phyloP scores from a whole-genome alignment of 805 yeast genomes.

The Saccharomycopsis sp. region DNA sequence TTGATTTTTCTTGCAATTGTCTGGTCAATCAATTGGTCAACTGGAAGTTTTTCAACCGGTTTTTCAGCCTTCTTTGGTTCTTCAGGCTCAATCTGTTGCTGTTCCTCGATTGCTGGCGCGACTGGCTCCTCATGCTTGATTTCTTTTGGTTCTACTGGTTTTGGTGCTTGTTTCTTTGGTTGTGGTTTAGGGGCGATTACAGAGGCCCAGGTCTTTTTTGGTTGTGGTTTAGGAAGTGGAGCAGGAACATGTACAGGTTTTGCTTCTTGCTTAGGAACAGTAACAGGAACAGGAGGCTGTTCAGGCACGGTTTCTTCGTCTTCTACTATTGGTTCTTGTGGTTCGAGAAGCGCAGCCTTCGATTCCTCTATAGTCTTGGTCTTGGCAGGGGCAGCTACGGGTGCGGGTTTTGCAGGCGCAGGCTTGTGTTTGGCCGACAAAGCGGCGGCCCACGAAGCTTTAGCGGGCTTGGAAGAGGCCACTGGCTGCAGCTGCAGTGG shows the following conservation, averaged over 20 bases:
- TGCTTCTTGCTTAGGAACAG: too few species aligned
- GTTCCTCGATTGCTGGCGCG: not conserved
- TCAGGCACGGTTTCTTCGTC: slow-evolving; percentile 23
- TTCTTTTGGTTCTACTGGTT: not conserved
- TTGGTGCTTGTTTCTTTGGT: slow-evolving; percentile 28
- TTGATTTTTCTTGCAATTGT: slow-evolving; percentile 2
- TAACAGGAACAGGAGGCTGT: slow-evolving; percentile 32
- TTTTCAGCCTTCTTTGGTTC: slow-evolving; percentile 12
- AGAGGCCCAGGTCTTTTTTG: slow-evolving; percentile 60
- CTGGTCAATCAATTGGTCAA: slow-evolving; percentile 7
- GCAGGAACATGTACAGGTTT: slow-evolving; percentile 25
- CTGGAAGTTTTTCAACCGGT: slow-evolving; percentile 11
- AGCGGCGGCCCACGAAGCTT: slow-evolving; percentile 34
- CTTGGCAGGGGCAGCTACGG: slow-evolving; percentile 21
- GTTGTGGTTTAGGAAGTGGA: slow-evolving; percentile 22
- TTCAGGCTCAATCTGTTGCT: too few species aligned
- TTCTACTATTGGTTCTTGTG: too few species aligned
- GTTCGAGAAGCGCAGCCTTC: too few species aligned
- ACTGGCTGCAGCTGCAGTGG: slow-evolving; percentile 16
- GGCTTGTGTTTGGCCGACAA: slow-evolving; percentile 25
- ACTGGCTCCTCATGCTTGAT: slow-evolving; percentile 9
- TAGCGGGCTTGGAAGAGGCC: slow-evolving; percentile 13
- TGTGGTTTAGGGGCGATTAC: slow-evolving; percentile 50
- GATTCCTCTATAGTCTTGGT: too few species aligned
- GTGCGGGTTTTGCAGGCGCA: slow-evolving; percentile 18